Evolutionary conservation across 2,329 filamentous ascomycete species (phyloP).

Genomic region (Pseudogymnoascus sp.): DNA sequence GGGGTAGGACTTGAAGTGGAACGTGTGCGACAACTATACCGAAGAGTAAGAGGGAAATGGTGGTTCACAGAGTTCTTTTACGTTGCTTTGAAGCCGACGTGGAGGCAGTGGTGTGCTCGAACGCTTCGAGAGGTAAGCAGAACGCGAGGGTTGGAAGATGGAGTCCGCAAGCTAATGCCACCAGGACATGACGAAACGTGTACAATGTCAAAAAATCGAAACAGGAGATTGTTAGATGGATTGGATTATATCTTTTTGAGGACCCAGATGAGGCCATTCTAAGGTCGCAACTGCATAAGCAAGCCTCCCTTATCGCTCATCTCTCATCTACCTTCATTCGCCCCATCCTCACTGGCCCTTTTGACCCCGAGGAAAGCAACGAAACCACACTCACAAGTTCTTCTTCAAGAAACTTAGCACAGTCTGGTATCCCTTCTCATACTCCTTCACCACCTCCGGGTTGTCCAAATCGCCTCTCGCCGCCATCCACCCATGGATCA

Average conservation of each 20-base stretch:
- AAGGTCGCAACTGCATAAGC: background rate
- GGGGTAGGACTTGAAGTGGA: background rate
- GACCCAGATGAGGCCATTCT: background rate
- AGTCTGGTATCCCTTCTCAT: conserved; percentile 42
- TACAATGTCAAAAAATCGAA: background rate
- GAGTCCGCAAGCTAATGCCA: conserved; percentile 26
- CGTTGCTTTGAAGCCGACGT: background rate
- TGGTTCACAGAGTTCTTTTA: background rate
- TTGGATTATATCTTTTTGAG: conserved; percentile 1
- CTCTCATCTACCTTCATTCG: background rate
- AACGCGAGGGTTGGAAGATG: background rate
- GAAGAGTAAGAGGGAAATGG: background rate
- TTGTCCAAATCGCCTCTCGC: conserved; percentile 42
- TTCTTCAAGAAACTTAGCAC: conserved; percentile 38
- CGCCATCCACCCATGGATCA: conserved; percentile 55
- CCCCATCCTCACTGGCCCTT: background rate
- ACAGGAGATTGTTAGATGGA: background rate
- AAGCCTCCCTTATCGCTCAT: background rate
- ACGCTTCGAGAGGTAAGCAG: background rate
- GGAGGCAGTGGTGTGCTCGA: background rate
- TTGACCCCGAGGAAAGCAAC: conserved; percentile 10
- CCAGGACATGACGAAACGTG: background rate
- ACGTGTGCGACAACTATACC: background rate
- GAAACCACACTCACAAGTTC: conserved; percentile 29
- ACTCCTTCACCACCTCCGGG: conserved; percentile 40